These are phyloP conservation scores for Posidonia oceanica DNA, from an alignment of 116 monocot species.

Conservation along the genomic window DNA sequence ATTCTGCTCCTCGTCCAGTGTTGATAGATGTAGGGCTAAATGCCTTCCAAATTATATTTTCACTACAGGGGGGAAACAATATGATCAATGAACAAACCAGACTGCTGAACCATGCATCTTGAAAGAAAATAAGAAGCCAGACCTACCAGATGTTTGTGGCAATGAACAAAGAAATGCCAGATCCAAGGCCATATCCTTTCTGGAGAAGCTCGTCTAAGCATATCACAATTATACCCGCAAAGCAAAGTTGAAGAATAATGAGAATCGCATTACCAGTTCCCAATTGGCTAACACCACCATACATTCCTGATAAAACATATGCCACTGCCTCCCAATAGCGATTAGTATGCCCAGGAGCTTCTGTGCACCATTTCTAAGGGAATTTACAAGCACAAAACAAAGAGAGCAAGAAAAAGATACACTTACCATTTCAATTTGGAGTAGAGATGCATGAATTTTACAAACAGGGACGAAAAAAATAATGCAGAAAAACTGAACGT, in stretches of 20 bases:
- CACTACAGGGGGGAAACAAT: conserved; percentile 18
- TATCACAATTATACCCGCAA: conserved; percentile 67
- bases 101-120: neutral
- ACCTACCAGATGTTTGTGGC: conserved; percentile 58
- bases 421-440: neutral
- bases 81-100: neutral
- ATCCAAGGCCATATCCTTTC: conserved; percentile 70
- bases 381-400: neutral
- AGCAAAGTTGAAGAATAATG: conserved; percentile 57
- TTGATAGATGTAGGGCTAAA: conserved; percentile 66
- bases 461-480: neutral
- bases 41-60: conserved; percentile 72
- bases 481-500: neutral
- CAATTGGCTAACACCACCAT: conserved; percentile 56
- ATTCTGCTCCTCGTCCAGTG: conserved; percentile 64
- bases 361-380: conserved; percentile 54
- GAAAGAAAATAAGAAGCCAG: neutral
- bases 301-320: conserved; percentile 69
- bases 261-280: conserved; percentile 66
- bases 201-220: conserved; percentile 65
- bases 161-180: conserved; percentile 64
- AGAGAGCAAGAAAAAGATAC: neutral
- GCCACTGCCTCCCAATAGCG: conserved; percentile 62
- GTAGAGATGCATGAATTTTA: too few relatives aligned
- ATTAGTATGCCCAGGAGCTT: conserved; percentile 60